A percentile compares a stretch with the other conserved stretches of the same genome.
phyloP scores from a whole-genome alignment of 257 asterid species.

The Solanum sitiens region DNA sequence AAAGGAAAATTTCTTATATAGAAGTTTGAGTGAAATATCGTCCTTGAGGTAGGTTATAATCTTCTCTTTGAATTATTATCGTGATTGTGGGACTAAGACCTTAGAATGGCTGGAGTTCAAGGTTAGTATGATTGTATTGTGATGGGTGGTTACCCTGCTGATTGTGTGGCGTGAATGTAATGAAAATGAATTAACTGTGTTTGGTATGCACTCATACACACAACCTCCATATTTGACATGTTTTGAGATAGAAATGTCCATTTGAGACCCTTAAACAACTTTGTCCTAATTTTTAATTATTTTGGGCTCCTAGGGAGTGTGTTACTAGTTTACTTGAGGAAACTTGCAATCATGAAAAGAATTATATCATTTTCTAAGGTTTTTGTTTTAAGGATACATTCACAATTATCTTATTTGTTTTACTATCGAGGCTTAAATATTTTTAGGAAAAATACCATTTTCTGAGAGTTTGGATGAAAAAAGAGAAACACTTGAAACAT shows the following conservation, averaged over 20 bases:
- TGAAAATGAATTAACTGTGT: background rate
- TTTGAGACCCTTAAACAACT: background rate
- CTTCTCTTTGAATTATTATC: background rate
- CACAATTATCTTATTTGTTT: background rate
- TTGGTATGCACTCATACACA: background rate
- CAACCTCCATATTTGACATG: background rate
- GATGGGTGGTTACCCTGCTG: background rate
- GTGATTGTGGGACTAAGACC: background rate
- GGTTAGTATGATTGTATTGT: background rate
- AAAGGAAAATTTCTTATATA: background rate
- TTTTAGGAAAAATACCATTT: background rate
- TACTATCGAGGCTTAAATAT: background rate
- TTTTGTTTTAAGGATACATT: background rate
- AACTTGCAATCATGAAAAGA: background rate
- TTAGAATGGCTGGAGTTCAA: background rate
- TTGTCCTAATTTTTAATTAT: no score
- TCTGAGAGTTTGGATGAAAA: background rate
- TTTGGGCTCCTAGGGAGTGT: background rate
- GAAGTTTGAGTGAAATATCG: background rate
- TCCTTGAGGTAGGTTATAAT: background rate
- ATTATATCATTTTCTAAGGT: background rate
- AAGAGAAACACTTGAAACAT: background rate
- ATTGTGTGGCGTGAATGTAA: background rate
- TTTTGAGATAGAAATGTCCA: background rate
- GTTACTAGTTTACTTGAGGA: background rate